These are phyloP conservation scores for Chaetomium cochliodes DNA, from an alignment of 495 filamentous ascomycete genomes.

Conservation along the genomic window DNA sequence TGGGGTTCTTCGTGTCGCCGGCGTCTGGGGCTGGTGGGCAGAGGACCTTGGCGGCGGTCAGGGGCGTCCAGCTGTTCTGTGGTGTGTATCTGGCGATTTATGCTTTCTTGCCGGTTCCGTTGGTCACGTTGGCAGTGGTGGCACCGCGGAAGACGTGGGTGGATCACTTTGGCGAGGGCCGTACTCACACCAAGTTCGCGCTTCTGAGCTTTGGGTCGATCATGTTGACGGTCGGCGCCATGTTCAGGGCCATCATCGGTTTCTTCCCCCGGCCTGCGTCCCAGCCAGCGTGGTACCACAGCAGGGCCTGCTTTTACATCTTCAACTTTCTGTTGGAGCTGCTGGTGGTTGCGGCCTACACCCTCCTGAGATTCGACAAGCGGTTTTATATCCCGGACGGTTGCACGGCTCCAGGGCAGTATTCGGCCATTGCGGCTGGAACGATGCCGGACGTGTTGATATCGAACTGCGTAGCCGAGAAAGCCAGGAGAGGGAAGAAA, in stretches of 20 bases:
- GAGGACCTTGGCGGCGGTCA: too few relatives aligned
- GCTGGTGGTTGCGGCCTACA: slow-evolving; percentile 62
- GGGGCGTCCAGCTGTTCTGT: too few relatives aligned
- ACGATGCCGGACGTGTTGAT: neutral
- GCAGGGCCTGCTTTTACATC: slow-evolving; percentile 70
- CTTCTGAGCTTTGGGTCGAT: slow-evolving; percentile 49
- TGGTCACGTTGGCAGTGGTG: too few relatives aligned
- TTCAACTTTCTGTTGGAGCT: slow-evolving; percentile 76
- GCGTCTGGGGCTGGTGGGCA: too few relatives aligned
- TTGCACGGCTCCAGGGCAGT: slow-evolving; percentile 39
- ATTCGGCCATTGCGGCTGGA: slow-evolving; percentile 18
- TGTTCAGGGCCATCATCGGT: slow-evolving; percentile 59
- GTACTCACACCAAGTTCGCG: too few relatives aligned
- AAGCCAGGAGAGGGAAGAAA: slow-evolving; percentile 2
- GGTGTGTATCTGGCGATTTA: too few relatives aligned
- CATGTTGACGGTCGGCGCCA: slow-evolving; percentile 66
- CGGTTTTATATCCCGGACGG: slow-evolving; percentile 66
- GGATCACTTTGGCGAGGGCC: too few relatives aligned
- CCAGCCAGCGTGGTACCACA: slow-evolving; percentile 60
- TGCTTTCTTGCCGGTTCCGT: too few relatives aligned
- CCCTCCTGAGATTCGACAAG: slow-evolving; percentile 63
- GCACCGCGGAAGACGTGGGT: too few relatives aligned
- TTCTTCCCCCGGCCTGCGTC: slow-evolving; percentile 54
- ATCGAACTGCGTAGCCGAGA: neutral
- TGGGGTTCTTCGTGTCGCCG: too few relatives aligned